Base-by-base conservation (phyloP, 2,329 filamentous ascomycete genomes). In the Davidsoniella neocaledoniae region DNA sequence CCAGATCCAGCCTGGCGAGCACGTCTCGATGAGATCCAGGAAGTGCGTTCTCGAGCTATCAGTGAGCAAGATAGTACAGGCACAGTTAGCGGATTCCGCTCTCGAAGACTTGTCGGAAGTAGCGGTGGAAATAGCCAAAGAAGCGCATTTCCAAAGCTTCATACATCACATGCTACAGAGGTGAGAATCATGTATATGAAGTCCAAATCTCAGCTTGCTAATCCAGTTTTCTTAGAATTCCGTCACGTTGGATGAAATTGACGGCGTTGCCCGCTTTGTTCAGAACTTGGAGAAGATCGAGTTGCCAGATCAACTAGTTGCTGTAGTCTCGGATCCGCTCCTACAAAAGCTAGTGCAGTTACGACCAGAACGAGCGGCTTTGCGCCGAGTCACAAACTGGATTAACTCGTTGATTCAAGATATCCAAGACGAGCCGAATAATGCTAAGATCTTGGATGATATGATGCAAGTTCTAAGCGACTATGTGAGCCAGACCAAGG, bases 291-390 rank as follows among this genome's bases (percentile, higher is more conserved):
- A 93, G 56, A 83, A 73, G 56, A 79, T 94, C 23, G 83, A 91
- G 61, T 66, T 87, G 39, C 86, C 86, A 0, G 87, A 83, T 55
- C 86, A 94, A 62, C 69, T 93, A 2, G 77, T 87, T 39, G 83
- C 86, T 4, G 77, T 84, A 3, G 67, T 93, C 12, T 76, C 74
- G 2, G 83, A 93, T 58, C 81, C 81, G 2, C 67, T 93, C 26
- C 72, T 90, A 1, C 85, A 90, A 60, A 91, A 90, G 59, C 68
- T 90, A 21, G 66, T 86, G 33, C 65, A 83, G n/a, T 65, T 84
- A 26, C 72, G 75, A 46, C 74, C 79, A 1, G 71, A 74, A 36
- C 64, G 67, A 14, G 67, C 70, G 45, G 69, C 68, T 10, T 63
- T 68, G 25, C 65, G 66, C 46, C 68, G 78, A n/a, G 67, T 78